Percentiles rank a stretch among this genome's conserved stretches.
phyloP scores from a whole-genome alignment of 2,329 filamentous ascomycete species.

The Penicillium digitatum region DNA sequence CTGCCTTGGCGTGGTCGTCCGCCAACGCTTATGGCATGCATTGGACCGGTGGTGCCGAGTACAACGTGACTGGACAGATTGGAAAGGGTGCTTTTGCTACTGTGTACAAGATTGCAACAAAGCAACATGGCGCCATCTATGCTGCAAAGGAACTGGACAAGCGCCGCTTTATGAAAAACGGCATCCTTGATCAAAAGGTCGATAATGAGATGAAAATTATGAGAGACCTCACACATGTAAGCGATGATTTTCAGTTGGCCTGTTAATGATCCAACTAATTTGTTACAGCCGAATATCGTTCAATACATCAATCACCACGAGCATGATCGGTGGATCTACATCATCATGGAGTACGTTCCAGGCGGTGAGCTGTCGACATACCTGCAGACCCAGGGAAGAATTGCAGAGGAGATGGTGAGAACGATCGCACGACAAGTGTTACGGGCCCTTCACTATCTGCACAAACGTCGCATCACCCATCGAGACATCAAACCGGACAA shows the following conservation, averaged over 20 bases:
- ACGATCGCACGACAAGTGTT: conserved; percentile 66
- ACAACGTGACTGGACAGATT: conserved; percentile 76
- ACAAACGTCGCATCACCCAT: conserved; percentile 85
- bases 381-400: conserved; percentile 57
- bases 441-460: conserved; percentile 78
- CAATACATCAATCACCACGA: conserved; percentile 87
- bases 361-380: conserved; percentile 77
- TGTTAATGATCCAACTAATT: conserved; percentile 8
- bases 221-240: conserved; percentile 75
- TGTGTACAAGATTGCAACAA: conserved; percentile 85
- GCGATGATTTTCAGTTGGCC: conserved; percentile 26
- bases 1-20: conserved; percentile 34
- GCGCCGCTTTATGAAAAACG: conserved; percentile 87
- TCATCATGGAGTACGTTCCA: conserved; percentile 93
- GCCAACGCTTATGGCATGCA: conserved; percentile 61
- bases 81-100: conserved; percentile 94
- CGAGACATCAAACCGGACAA: conserved; percentile 99
- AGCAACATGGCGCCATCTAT: conserved; percentile 75
- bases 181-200: conserved; percentile 81
- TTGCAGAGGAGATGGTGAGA: conserved; percentile 67
- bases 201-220: conserved; percentile 98
- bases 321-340: conserved; percentile 75
- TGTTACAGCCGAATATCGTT: conserved; percentile 72
- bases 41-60: conserved; percentile 75
- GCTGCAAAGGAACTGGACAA: conserved; percentile 96